Evolutionary conservation across 2,329 filamentous ascomycete species (phyloP), one percentile per base, ranked within the genome.

Genomic region (Epichloe uncinata): DNA sequence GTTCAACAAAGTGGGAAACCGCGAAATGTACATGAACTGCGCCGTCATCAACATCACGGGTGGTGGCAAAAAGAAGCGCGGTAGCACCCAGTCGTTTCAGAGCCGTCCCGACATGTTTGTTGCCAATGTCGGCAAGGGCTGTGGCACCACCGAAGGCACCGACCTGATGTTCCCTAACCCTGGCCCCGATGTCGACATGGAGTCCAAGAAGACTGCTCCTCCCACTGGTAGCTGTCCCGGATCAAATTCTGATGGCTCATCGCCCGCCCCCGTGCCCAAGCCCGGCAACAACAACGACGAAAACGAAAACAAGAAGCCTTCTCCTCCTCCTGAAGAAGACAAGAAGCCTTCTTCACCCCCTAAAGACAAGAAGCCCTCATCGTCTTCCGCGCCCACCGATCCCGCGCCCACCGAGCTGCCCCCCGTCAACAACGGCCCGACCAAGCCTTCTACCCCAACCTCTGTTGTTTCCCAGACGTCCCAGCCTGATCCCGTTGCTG

Each of bases 21-120:
- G 86, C 45, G 86, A 91, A 64, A 86, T 85, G 78, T 93, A 93
- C 75, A 88, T 88, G 83, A 87, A 88, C 68, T 93, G 87, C 61
- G 85, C 86, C 7, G 73, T 77, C 47, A 76, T 90, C 57, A 79
- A 76, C 54, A 81, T 89, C 61, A 66, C 63, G 50, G 65, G 66
- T 30, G 63, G 65, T 46, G 13, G 46, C 42, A 48, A 38, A 22
- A 40, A 30, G 22, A 34, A 18, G 60, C 60, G 57, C 57, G 56
- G 51, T 55, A 58, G 34, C 49, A 54, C 49, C 43, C 66, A 67
- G 60, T 66, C 68, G 45, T 79, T 86, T 62, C 67, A 69, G 51
- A 63, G 64, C 42, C 78, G 84, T 1, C 85, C 86, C 1, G 66
- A 73, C 44, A 77, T 89, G 65, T 89, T 87, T 61, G 73, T 84